These are phyloP conservation scores for Cerioporus squamosus DNA, from an alignment of 1,284 basidiomycete species.

Conservation along the genomic window DNA sequence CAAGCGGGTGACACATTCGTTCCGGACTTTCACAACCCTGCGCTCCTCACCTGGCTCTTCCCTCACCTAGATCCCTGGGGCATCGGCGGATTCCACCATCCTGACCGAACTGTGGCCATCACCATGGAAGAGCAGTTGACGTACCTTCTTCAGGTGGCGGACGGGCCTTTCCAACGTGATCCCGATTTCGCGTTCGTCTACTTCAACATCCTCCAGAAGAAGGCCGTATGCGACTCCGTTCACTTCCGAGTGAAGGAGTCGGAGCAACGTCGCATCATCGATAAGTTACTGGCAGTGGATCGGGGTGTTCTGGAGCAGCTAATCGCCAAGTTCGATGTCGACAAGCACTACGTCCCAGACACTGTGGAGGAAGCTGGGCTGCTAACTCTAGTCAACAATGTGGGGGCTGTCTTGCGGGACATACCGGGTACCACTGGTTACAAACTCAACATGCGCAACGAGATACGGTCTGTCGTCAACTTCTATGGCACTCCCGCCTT, in stretches of 20 bases:
- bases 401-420: not conserved
- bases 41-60: constrained; percentile 10
- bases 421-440: not conserved
- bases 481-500: not conserved
- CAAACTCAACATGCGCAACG: not conserved
- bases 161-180: constrained; percentile 2
- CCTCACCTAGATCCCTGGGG: constrained; percentile 21
- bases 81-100: constrained; percentile 9
- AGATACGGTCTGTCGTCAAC: not conserved
- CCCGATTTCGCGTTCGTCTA: constrained; percentile 19
- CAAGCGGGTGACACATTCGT: constrained; percentile 8
- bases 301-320: not conserved
- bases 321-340: not conserved
- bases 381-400: not conserved
- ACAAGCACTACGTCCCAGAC: not conserved
- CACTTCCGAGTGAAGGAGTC: not conserved
- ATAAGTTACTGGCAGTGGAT: not conserved
- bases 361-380: not conserved
- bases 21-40: constrained; percentile 13
- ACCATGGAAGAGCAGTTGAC: constrained; percentile 1
- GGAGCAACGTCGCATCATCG: not conserved
- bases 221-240: constrained; percentile 2
- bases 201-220: constrained; percentile 20
- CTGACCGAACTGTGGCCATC: not conserved
- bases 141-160: constrained; percentile 1